Conservation (phyloP, 345 rosid genomes). For the Aquilaria sinensis region DNA sequence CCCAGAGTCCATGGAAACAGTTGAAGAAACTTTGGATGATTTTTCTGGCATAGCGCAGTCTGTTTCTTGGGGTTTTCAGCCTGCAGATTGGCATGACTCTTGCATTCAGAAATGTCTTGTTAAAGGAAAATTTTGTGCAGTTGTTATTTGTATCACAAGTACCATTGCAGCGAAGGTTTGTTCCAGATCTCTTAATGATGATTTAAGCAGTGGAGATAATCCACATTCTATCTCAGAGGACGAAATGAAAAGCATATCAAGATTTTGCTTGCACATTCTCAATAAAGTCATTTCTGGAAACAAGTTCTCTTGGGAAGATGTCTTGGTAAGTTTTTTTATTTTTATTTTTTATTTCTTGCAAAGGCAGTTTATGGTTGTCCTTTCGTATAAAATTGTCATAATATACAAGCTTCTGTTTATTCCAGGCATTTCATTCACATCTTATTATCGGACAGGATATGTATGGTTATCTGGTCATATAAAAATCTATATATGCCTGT, state of each 20-base stretch:
- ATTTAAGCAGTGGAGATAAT: slow-evolving; percentile 12
- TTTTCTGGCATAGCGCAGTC: slow-evolving; percentile 16
- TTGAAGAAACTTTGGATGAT: slow-evolving; percentile 21
- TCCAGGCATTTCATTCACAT: not conserved
- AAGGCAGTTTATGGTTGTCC: not conserved
- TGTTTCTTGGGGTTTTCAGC: slow-evolving; percentile 47
- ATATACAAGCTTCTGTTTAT: not conserved
- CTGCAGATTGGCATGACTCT: slow-evolving; percentile 75
- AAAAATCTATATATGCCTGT: too few relatives aligned
- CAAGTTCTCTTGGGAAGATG: slow-evolving; percentile 66
- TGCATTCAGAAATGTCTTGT: slow-evolving; percentile 69
- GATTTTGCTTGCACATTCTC: slow-evolving; percentile 72
- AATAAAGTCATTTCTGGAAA: slow-evolving; percentile 49
- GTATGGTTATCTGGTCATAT: not conserved
- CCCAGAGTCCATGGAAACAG: slow-evolving; percentile 32
- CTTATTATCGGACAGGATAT: not conserved
- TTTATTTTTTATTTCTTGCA: slow-evolving; percentile 7
- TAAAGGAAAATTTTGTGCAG: slow-evolving; percentile 51
- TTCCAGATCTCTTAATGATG: slow-evolving; percentile 18
- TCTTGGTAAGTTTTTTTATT: slow-evolving; percentile 42
- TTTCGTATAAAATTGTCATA: not conserved
- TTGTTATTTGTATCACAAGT: slow-evolving; percentile 49
- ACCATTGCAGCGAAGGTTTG: slow-evolving; percentile 37
- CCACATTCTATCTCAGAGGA: slow-evolving; percentile 25
- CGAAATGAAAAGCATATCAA: slow-evolving; percentile 41